Base-by-base conservation (phyloP, 768 basidiomycete genomes). In the Auriscalpium orientale region DNA sequence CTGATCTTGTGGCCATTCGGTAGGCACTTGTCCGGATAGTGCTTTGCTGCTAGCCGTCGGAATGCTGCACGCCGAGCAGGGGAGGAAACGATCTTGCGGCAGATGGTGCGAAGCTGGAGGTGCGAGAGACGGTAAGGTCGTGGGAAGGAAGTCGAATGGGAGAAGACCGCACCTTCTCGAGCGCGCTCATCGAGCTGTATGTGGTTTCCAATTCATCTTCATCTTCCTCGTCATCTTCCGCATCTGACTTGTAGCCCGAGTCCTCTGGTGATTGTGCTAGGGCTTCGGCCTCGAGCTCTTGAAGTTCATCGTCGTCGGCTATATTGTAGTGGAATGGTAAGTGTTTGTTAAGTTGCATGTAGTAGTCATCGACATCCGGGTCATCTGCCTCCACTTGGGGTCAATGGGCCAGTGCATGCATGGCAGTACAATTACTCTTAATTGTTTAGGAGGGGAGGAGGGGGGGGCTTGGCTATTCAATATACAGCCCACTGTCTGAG, bases 31-130 rank as follows among this genome's bases (percentile, higher is more conserved):
- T 9, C 57, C 7, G 28, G 36, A 55, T 66, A 65, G 37, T 59
- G 56, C 11, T 53, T 33, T 13, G 51, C 44, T 9, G 62, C 46
- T 36, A 58, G 51, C 28, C 63, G 60, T 2, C 65, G 61, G 51
- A 71, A 71, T 9, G 48, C 51, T 1, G 50, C 18, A 1, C 67
- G 69, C 1, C 67, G 62, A 50, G 72, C 70, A 0, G 66, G 70
- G 7, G 72, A 69, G 2, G 68, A 64, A 3, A 62, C 58, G 45
- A 73, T 70, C 56, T 73, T 73, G 16, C 54, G 68, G 21, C 50
- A 57, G 37, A 71, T 68, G 40, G 61, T 59, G 2, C 66, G 66
- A 15, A 72, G 67, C 71, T 72, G 51, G 8, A 18, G 50, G 47
- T 20, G 55, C 36, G 8, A 18, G 28, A 53, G 28, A 28, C 45